These are phyloP conservation scores for Lachnellula arida DNA, from an alignment of 2,329 filamentous ascomycete species.

Conservation along the genomic window DNA sequence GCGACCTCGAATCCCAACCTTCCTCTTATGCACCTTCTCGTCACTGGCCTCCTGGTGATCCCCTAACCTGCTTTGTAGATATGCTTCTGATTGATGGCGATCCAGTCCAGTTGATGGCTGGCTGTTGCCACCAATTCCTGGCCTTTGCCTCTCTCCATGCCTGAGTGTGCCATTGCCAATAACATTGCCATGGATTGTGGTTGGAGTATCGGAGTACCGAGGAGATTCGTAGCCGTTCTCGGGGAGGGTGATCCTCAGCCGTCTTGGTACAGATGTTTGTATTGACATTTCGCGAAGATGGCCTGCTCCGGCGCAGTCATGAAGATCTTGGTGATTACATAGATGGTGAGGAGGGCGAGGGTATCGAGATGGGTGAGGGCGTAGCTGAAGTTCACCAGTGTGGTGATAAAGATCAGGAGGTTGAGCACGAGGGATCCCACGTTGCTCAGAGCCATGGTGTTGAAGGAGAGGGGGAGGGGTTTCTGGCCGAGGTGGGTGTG, in stretches of 20 bases:
- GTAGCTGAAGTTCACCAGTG: slow-evolving; percentile 49
- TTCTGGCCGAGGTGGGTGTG: background rate
- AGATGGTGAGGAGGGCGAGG: slow-evolving; percentile 42
- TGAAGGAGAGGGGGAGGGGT: background rate
- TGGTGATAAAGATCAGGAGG: slow-evolving; percentile 49
- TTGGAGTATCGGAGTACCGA: slow-evolving; percentile 6
- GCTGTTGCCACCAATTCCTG: background rate
- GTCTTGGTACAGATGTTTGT: slow-evolving; percentile 27
- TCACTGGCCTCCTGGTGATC: background rate
- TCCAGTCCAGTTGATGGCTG: background rate
- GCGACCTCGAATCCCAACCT: slow-evolving; percentile 44
- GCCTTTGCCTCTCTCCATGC: slow-evolving; percentile 7
- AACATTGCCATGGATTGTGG: background rate
- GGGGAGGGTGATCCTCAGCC: slow-evolving; percentile 15
- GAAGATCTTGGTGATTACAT: slow-evolving; percentile 45
- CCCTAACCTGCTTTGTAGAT: background rate
- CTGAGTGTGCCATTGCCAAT: slow-evolving; percentile 7
- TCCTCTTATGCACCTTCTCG: slow-evolving; percentile 28
- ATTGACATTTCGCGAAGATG: slow-evolving; percentile 35
- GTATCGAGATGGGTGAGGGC: slow-evolving; percentile 47
- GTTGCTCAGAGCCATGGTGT: slow-evolving; percentile 46
- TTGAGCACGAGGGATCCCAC: slow-evolving; percentile 48
- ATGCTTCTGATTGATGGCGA: background rate
- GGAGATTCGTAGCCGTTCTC: slow-evolving; percentile 37
- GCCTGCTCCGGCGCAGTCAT: slow-evolving; percentile 43